Base-by-base conservation (phyloP, 208 protist species). In the Trypanosoma lewisi region DNA sequence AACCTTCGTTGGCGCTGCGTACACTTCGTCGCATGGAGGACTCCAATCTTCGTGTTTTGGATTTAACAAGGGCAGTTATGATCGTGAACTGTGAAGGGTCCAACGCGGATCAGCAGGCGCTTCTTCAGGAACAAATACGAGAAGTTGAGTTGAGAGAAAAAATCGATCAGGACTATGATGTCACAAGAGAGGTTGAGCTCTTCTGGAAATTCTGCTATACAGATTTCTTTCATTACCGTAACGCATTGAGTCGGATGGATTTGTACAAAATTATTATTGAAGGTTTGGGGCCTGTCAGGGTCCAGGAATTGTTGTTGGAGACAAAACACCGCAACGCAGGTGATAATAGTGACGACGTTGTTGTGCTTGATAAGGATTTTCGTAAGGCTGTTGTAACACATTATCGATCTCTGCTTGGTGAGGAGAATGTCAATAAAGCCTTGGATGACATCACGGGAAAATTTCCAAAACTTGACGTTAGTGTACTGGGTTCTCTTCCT, bases 191-290 rank as follows among this genome's bases (percentile, higher is more conserved):
- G 23, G 73, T 90, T 2, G 89, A 93, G 69, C 73, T 77, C 34
- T 96, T 86, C 66, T 96, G 86, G 87, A 90, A 91, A 67, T 91
- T 79, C 44, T 58, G 89, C 50, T 96, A 93, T 77, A 67, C 68
- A 0, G 77, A 85, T 2, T 89, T 93, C 48, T 81, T 93, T 53
- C 73, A 89, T 69, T 80, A 91, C 64, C 85, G 73, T 28, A 93
- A 96, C 68, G 72, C 74, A 17, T 70, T 95, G 7, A 72, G 67
- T 19, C 51, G 61, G 19, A 54, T 45, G 12, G 53, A 65, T 6
- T 89, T 93, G 52, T 91, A 89, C 51, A 45, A 34, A 23, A 75
- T 88, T 25, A 67, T 90, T 14, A 61, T 96, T 28, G 73, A 83
- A 2, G 75, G 76, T 33, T 49, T 82, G n/a, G 82, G 83, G 0